Base-by-base conservation (phyloP, 2,329 filamentous ascomycete genomes). In the Dothideomycetidae sp. region DNA sequence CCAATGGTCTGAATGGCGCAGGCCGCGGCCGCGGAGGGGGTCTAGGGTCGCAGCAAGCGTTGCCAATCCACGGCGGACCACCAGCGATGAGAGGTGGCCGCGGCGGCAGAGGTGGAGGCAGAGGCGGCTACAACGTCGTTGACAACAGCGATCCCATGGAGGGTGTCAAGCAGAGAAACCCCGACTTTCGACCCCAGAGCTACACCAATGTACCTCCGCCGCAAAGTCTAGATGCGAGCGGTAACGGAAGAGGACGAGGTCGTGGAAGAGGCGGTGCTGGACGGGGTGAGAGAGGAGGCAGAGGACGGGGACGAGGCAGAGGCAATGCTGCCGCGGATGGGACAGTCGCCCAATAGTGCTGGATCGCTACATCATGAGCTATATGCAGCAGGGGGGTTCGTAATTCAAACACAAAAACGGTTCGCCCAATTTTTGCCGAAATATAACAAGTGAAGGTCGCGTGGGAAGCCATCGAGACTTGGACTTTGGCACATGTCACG, bases 141-240 rank as follows among this genome's bases (percentile, higher is more conserved):
- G 63, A 75, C 47, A 67, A 63, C 44, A 59, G 54, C 34, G 65
- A 73, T 46, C 64, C 67, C 3, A 55, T 60, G 5, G 64, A 65
- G 17, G 70, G 68, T n/a, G 57, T 75, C 2, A 50, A 73, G 11
- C 53, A 60, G 39, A 64, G 68, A 48, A 74, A 73, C 49, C 68
- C 67, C 1, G 61, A 64, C 35, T 75, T 75, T 56, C 59, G 62
- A 17, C 68, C 70, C 3, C 66, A 70, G 45, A 62, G 59, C 49
- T 70, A 70, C 48, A 55, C 55, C 28, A 63, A 62, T 38, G 67
- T 70, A 4, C 67, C 70, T 5, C 78, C 77, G 14, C 77, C 78
- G 1, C 55, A 69, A 1, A 67, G 53, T 30, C 56, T 80, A 10
- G 67, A 77, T 44, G 49, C 59, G 12, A 59, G 55, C 28, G 44